Percentiles rank a stretch among this genome's conserved stretches.
phyloP scores from a whole-genome alignment of 23 red algal genomes.

The Pyropia yezoensis region DNA sequence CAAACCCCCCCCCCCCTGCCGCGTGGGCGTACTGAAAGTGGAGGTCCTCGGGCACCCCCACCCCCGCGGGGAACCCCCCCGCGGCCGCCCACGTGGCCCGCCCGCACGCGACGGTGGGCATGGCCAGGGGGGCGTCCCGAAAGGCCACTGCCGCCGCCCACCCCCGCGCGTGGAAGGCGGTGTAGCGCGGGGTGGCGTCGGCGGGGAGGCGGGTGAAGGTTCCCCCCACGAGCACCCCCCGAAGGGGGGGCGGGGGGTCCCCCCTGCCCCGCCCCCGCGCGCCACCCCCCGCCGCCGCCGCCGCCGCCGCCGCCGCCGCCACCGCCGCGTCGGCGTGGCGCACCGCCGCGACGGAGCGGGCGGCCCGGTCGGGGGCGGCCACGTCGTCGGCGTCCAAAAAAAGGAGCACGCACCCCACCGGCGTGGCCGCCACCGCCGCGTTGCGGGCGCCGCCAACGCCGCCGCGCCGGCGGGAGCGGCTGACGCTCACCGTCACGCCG shows the following conservation, averaged over 20 bases:
- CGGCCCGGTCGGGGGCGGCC: slow-evolving; percentile 18
- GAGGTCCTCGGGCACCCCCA: slow-evolving; percentile 26
- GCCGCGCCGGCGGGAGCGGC: not conserved
- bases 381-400: slow-evolving; percentile 51
- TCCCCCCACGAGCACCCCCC: slow-evolving; percentile 40
- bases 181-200: slow-evolving; percentile 51
- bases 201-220: slow-evolving; percentile 34
- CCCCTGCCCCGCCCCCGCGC: not conserved
- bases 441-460: slow-evolving; percentile 26
- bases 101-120: slow-evolving; percentile 54
- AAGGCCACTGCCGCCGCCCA: slow-evolving; percentile 17
- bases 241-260: too few species aligned
- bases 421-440: slow-evolving; percentile 12
- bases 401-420: slow-evolving; percentile 16
- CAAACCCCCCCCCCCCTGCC: slow-evolving; percentile 19
- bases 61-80: slow-evolving; percentile 6
- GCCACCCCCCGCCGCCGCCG: not conserved
- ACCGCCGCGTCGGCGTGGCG: too few species aligned
- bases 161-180: slow-evolving; percentile 19
- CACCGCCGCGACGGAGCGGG: slow-evolving; percentile 24
- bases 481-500: not conserved
- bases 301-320: too few species aligned
- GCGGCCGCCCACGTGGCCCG: slow-evolving; percentile 8
- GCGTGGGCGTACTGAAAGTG: slow-evolving; percentile 27
- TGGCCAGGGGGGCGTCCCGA: slow-evolving; percentile 43